Evolutionary conservation across 345 rosid species (phyloP).

Genomic region (Eucalyptus pauciflora): DNA sequence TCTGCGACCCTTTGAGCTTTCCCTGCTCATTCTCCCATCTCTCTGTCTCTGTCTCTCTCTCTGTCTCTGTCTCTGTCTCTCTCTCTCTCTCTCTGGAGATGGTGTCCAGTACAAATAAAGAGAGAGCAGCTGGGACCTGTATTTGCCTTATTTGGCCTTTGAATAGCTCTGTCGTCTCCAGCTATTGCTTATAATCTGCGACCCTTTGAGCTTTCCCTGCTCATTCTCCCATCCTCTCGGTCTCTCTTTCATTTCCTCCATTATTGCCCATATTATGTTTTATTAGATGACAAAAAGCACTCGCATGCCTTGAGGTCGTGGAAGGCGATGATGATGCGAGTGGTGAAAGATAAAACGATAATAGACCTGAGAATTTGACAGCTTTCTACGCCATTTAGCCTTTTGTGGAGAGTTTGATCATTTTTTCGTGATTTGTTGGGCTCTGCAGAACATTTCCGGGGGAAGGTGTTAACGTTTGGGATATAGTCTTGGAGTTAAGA

Average conservation of each 20-base stretch:
- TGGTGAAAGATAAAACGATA: neutral
- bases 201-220: neutral
- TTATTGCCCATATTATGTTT: neutral
- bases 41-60: neutral
- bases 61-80: too few relatives aligned
- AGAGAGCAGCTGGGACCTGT: neutral
- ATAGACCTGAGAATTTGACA: neutral
- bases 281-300: neutral
- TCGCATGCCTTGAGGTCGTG: neutral
- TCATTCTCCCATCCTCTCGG: neutral
- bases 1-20: neutral
- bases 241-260: neutral
- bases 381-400: neutral
- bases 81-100: neutral
- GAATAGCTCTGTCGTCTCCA: neutral
- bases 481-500: neutral
- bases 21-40: neutral
- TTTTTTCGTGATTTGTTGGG: conserved; percentile 1
- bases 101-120: neutral
- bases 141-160: neutral
- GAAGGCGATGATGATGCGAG: neutral
- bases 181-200: neutral
- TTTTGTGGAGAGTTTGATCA: neutral
- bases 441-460: conserved; percentile 10
- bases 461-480: neutral